Evolutionary conservation across 192 early-diverging fungal species (phyloP).

Genomic region (Dispira parvispora): DNA sequence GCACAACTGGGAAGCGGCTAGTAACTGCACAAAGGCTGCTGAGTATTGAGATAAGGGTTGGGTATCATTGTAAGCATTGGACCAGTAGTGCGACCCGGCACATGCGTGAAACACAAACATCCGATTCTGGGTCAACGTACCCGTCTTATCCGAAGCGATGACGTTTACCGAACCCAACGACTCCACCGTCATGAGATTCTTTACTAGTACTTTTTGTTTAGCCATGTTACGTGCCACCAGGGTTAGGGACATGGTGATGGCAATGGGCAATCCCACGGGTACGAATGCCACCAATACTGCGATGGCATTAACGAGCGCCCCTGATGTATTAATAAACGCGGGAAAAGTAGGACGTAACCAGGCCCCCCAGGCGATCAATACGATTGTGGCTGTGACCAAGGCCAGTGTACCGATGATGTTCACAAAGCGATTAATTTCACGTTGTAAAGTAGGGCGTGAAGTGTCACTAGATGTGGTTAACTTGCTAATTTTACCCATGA

Average conservation of each 20-base stretch:
- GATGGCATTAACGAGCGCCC: slow-evolving; percentile 35
- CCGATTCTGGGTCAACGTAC: slow-evolving; percentile 65
- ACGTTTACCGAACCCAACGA: slow-evolving; percentile 68
- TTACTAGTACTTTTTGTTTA: slow-evolving; percentile 49
- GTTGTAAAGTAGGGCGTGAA: slow-evolving; percentile 39
- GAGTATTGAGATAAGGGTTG: background rate
- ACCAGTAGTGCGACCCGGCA: background rate
- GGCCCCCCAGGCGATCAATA: slow-evolving; percentile 32
- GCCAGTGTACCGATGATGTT: slow-evolving; percentile 43
- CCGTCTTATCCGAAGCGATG: slow-evolving; percentile 79
- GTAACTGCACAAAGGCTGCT: slow-evolving; percentile 7
- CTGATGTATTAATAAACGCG: slow-evolving; percentile 32
- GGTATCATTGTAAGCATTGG: background rate
- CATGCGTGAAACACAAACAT: slow-evolving; percentile 39
- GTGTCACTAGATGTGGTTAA: slow-evolving; percentile 19
- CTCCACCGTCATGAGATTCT: slow-evolving; percentile 74
- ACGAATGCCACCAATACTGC: slow-evolving; percentile 56
- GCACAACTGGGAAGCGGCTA: slow-evolving; percentile 38
- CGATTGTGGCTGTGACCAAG: slow-evolving; percentile 26
- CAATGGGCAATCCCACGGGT: slow-evolving; percentile 68
- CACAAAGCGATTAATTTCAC: slow-evolving; percentile 59
- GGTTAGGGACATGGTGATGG: slow-evolving; percentile 55
- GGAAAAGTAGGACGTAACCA: slow-evolving; percentile 40
- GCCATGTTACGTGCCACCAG: slow-evolving; percentile 64
- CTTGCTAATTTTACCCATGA: slow-evolving; percentile 59